Base-by-base conservation (phyloP, 768 basidiomycete species). In the Russula lepida region DNA sequence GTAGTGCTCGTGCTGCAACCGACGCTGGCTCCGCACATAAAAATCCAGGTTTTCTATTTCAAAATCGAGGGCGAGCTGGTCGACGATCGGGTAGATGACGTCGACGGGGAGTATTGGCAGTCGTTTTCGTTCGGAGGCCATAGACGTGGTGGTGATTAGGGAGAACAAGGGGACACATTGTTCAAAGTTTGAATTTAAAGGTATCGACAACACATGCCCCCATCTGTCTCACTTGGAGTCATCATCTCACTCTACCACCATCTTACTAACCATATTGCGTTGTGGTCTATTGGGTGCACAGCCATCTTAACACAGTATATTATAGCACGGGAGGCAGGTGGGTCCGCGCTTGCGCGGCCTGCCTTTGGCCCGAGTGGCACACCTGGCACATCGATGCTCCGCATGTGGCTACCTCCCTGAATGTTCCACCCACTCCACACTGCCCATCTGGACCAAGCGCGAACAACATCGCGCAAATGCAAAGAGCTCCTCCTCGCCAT, bases 401-500 rank as follows among this genome's bases (percentile, higher is more conserved):
- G 8, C 3, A 21, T 19, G 17, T 27, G 2, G 19, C 41, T 60
- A 64, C 48, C 52, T 54, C 50, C 74, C 76, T 17, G 77, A 70
- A 39, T 71, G 75, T 70, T 82, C 80, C 3, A 81, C 80, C 92
- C 92, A 95, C 66, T 94, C 89, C 67, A 79, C 86, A 70, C 90
- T 93, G 17, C 93, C 92, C 91, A 92, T 92, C 71, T 92, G 83
- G 48, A 91, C 88, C 19, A 92, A 76, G 47, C 92, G 79, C 25
- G 89, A 92, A 69, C 90, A 92, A 21, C 95, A 95, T 37, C 97
- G 82, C 12, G 93, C 94, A 72, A 98, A 99, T 0, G 97, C 97
- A 70, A 99, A 99, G 0, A 98, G 71, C 73, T 98, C 97, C 72
- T 98, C 97, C 69, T 98, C 95, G 4, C 95, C 95, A 0, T 87